Percentiles rank a stretch among this genome's conserved stretches.
phyloP scores from a whole-genome alignment of 2,329 filamentous ascomycete species.

The Aurifilum marmelostoma region DNA sequence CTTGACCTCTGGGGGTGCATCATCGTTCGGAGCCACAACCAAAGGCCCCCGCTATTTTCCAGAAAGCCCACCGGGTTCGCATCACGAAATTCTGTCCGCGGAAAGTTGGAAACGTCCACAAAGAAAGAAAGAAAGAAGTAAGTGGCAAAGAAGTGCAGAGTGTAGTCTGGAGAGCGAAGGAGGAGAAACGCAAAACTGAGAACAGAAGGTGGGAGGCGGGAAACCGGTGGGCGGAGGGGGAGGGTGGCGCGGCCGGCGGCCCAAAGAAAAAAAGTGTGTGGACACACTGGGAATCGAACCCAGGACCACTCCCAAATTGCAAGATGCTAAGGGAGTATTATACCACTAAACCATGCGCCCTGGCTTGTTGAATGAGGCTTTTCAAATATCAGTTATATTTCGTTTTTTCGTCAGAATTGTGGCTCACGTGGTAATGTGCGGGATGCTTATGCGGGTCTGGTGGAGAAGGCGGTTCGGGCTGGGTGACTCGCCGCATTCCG shows the following conservation, averaged over 20 bases:
- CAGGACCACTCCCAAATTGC: conserved; percentile 4
- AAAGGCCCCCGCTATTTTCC: too few species aligned
- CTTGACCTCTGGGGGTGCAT: too few species aligned
- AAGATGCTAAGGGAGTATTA: conserved; percentile 12
- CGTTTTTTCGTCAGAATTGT: not conserved
- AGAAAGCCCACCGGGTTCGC: too few species aligned
- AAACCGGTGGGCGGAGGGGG: not conserved
- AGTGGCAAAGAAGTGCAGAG: too few species aligned
- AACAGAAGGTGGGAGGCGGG: not conserved
- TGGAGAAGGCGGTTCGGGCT: not conserved
- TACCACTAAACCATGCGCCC: conserved; percentile 18
- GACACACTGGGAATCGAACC: conserved; percentile 15
- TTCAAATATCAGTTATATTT: not conserved
- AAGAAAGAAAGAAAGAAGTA: too few species aligned
- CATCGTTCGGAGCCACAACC: too few species aligned
- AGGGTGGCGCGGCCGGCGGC: not conserved
- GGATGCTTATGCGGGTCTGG: not conserved
- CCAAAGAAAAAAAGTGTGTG: not conserved
- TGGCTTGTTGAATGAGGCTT: not conserved
- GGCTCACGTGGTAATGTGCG: not conserved
- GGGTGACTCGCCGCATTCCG: not conserved
- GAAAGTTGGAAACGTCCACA: too few species aligned
- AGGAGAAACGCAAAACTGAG: not conserved
- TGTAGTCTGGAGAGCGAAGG: not conserved
- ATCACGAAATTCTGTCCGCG: too few species aligned